These are phyloP conservation scores for Ambrosiella cleistominuta DNA, from an alignment of 2,329 filamentous ascomycete genomes.

Conservation along the genomic window DNA sequence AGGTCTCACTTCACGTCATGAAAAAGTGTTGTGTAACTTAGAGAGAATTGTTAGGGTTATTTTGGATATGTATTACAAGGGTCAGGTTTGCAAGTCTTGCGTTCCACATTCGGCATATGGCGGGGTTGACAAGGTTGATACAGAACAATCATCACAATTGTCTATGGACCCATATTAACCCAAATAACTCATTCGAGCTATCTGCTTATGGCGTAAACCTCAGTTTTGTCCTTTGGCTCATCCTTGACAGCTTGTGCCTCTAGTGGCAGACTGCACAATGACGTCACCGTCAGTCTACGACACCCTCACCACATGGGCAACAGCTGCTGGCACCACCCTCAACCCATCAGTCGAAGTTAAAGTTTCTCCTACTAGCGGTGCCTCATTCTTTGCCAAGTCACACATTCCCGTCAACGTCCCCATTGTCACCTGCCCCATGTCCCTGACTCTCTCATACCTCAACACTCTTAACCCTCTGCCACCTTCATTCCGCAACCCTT, in stretches of 20 bases:
- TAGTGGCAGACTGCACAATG: background rate
- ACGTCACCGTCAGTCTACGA: constrained; percentile 1
- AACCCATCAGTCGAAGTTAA: constrained; percentile 36
- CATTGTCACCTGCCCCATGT: constrained; percentile 35
- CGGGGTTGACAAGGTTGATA: background rate
- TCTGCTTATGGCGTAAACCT: too few relatives aligned
- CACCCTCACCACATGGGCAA: constrained; percentile 32
- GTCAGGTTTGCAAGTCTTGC: background rate
- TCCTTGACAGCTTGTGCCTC: background rate
- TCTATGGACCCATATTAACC: too few relatives aligned
- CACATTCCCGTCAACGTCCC: constrained; percentile 21
- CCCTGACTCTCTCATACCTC: constrained; percentile 39
- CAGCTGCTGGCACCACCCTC: constrained; percentile 27
- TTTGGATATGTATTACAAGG: background rate
- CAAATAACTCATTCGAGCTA: too few relatives aligned
- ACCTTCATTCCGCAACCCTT: constrained; percentile 14
- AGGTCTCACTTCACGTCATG: too few relatives aligned
- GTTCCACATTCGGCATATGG: background rate
- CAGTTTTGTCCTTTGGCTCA: too few relatives aligned
- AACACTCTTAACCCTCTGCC: constrained; percentile 27
- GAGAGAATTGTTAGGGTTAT: background rate
- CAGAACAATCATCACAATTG: too few relatives aligned
- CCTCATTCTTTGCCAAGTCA: constrained; percentile 34
- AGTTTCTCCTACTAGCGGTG: constrained; percentile 30
- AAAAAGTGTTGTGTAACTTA: too few relatives aligned